These are phyloP conservation scores for Vitis labrusca DNA, from an alignment of 164 flowering plant species.

Conservation along the genomic window DNA sequence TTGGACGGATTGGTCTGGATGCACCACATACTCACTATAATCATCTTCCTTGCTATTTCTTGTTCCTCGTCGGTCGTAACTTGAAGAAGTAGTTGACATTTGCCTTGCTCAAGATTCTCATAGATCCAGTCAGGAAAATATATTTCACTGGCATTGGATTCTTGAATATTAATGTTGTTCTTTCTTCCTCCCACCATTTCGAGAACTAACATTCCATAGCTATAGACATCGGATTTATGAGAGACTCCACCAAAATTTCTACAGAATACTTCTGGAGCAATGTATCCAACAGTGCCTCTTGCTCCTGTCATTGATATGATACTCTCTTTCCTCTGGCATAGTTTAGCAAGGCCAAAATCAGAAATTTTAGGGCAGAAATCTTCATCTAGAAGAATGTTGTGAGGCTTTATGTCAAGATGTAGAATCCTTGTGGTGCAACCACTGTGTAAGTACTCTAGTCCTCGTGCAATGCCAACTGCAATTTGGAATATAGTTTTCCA, in stretches of 20 bases:
- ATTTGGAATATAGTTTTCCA: constrained; percentile 13
- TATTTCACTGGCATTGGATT: constrained; percentile 7
- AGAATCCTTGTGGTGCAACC: constrained; percentile 26
- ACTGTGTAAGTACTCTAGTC: constrained; percentile 25
- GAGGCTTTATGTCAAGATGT: constrained; percentile 36
- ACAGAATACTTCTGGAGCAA: constrained; percentile 30
- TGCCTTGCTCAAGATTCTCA: constrained; percentile 12
- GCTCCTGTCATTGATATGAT: constrained; percentile 19
- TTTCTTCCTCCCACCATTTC: constrained; percentile 29
- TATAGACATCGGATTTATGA: constrained; percentile 30
- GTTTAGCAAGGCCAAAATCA: constrained; percentile 36
- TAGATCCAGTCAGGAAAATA: constrained; percentile 24
- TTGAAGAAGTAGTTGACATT: background rate
- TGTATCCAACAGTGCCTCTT: constrained; percentile 33
- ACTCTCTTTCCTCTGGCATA: constrained; percentile 19
- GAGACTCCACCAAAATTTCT: constrained; percentile 22
- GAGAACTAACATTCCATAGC: constrained; percentile 34
- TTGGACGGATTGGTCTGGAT: constrained; percentile 24
- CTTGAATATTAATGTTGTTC: constrained; percentile 1
- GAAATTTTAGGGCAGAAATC: constrained; percentile 31
- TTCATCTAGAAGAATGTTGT: constrained; percentile 26
- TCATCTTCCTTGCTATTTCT: constrained; percentile 18
- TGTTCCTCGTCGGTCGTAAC: constrained; percentile 9
- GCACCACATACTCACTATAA: constrained; percentile 31
- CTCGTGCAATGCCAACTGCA: constrained; percentile 24